phyloP scores from a whole-genome alignment of 1,139 yeast species.

The Tardiomyces blankii region DNA sequence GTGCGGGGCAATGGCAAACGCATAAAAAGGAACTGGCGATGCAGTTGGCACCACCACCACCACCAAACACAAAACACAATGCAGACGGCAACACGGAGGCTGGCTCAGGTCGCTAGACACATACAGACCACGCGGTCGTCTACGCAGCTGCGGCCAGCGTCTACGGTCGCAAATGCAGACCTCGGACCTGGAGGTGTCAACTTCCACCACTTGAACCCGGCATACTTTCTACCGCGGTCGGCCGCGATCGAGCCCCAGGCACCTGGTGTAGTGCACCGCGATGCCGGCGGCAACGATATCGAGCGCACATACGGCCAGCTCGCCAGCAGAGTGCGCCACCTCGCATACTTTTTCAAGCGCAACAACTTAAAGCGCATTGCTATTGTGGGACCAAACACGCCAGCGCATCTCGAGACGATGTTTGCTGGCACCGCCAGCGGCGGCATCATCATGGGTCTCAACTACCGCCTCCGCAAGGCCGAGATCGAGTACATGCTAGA shows the following conservation, averaged over 20 bases:
- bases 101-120: not conserved
- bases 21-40: no score
- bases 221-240: conserved; percentile 26
- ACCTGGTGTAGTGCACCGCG: conserved; percentile 23
- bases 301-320: conserved; percentile 21
- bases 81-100: not conserved
- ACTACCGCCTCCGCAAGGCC: conserved; percentile 23
- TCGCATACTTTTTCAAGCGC: conserved; percentile 23
- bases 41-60: no score
- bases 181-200: conserved; percentile 2
- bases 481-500: conserved; percentile 26
- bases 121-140: not conserved
- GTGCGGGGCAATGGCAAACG: no score
- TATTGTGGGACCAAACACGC: conserved; percentile 28
- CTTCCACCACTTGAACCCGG: conserved; percentile 26
- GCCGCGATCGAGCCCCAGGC: conserved; percentile 28
- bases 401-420: conserved; percentile 28
- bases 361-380: conserved; percentile 23
- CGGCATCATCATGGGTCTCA: conserved; percentile 26
- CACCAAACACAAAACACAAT: not conserved
- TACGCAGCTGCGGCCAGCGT: not conserved
- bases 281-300: conserved; percentile 16
- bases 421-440: conserved; percentile 27
- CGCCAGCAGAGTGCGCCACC: conserved; percentile 21
- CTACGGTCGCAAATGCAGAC: not conserved